Evolutionary conservation across 2,329 filamentous ascomycete species (phyloP), one percentile per base, ranked within the genome.

Genomic region (Phialophora tarda): DNA sequence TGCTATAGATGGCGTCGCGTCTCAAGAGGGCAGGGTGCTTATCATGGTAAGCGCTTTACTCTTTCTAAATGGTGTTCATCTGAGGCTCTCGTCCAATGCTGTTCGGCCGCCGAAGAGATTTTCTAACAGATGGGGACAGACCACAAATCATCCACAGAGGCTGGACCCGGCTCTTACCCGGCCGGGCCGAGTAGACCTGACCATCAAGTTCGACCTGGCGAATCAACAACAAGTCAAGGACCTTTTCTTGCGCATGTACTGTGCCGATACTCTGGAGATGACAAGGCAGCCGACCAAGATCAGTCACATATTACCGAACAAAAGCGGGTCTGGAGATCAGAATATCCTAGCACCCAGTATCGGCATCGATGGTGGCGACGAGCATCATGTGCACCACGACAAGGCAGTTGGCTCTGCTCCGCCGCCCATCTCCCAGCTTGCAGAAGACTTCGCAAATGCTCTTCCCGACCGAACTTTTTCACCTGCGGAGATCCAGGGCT

Each of bases 1-100:
- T 76, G 89, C 89, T 65, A 92, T 95, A 51, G 91, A 96, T 73
- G 91, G 92, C 59, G 91, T 93, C 0, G 90, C 89, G 0, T 90
- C 88, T 2, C 89, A 91, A 73, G 91, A 94, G 78, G 91, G 91
- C 38, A 85, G 90, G 47, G 85, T 94, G 12, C 84, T 94, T n/a
- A 88, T 94, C 79, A 92, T 93, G 89, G 48, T 51, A 51, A 51
- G 48, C 10, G 1, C 21, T 11, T 21, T 3, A 8, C 5, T n/a
- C 14, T n/a, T 7, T 17, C 14, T 41, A 17, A 17, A 7, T 6
- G 38, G 38, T 44, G 38, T 44, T 17, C 21, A 7, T 3, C 14
- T 44, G 6, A n/a, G 12, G 2, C 14, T 8, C 38, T n/a, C 38
- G 17, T 6, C 38, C 5, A n/a, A 44, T 7, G 38, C 14, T n/a